Base-by-base conservation (phyloP, 2,329 filamentous ascomycete species). In the Waltergamsia citrina region DNA sequence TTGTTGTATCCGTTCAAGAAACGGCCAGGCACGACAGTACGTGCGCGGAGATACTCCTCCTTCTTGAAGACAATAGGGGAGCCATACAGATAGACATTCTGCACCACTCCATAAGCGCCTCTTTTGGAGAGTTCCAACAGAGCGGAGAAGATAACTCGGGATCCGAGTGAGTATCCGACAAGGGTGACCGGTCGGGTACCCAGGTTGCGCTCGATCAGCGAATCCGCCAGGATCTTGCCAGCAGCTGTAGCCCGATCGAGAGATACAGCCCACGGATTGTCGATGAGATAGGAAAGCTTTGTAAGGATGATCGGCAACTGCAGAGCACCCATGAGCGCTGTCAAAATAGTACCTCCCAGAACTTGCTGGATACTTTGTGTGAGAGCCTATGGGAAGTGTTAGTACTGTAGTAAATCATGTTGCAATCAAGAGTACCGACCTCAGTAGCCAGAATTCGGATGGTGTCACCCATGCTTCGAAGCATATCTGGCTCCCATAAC, bases 241-340 rank as follows among this genome's bases (percentile, higher is more conserved):
- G 90, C 85, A 36, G 85, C 71, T 48, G 83, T 88, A 20, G 92
- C 92, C 47, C 92, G 78, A 48, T 92, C 86, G 32, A 94, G 73
- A 2, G 92, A 96, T n/a, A 95, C 88, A 18, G 83, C 86, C 92
- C 92, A 98, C 0, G 92, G 92, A 51, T 98, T 98, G 57, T 98
- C 92, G 44, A 98, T 95, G 15, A 98, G 71, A 51, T 98, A 98
- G 1, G 90, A 78, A 8, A 98, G 73, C 54, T 98, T 98, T 0
- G 90, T 88, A 29, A 98, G 65, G 19, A 95, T 81, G 27, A 98
- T 75, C 3, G 92, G 92, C n/a, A 95, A 64, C 54, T 93, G 86
- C 33, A 98, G 66, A 22, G 88, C 87, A 26, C 88, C 82, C 90
- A 98, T 96, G 21, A 98, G 67, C 44, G 81, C 77, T 34, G 88